Evolutionary conservation across 202 grass and related monocot genomes (phyloP).

Genomic region (Bolboschoenoplectus hybrid): DNA sequence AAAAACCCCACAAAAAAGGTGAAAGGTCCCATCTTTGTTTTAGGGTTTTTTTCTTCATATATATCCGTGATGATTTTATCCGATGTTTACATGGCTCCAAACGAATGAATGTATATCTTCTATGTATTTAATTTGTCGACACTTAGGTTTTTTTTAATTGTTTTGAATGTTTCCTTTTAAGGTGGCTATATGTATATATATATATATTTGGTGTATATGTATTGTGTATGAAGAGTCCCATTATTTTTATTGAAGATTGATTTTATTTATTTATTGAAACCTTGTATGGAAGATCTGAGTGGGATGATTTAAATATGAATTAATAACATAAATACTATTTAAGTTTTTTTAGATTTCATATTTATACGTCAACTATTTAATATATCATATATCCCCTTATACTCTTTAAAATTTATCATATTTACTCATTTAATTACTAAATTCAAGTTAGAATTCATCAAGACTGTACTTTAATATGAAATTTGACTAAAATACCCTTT

Average conservation of each 20-base stretch:
- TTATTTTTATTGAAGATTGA: not conserved
- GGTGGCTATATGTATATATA: not conserved
- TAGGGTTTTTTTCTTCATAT: not conserved
- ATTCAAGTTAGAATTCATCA: too few relatives aligned
- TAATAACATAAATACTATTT: too few relatives aligned
- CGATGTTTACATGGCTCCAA: constrained; percentile 31
- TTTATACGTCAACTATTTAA: too few relatives aligned
- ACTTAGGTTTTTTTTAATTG: not conserved
- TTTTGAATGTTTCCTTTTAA: constrained; percentile 21
- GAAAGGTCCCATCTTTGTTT: constrained; percentile 9
- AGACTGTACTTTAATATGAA: too few relatives aligned
- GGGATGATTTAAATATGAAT: not conserved
- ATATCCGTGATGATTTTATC: not conserved
- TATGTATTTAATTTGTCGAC: not conserved
- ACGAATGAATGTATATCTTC: not conserved
- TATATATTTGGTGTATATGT: too few relatives aligned
- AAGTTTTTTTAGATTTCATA: too few relatives aligned
- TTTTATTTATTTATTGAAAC: not conserved
- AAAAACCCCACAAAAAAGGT: constrained; percentile 29
- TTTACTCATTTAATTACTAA: too few relatives aligned
- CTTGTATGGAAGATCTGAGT: not conserved
- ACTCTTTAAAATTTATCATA: too few relatives aligned
- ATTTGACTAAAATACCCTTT: too few relatives aligned
- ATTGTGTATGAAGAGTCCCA: not conserved
- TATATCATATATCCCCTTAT: too few relatives aligned